Evolutionary conservation across 306 rosid species (phyloP).

Genomic region (Rosa chinensis): DNA sequence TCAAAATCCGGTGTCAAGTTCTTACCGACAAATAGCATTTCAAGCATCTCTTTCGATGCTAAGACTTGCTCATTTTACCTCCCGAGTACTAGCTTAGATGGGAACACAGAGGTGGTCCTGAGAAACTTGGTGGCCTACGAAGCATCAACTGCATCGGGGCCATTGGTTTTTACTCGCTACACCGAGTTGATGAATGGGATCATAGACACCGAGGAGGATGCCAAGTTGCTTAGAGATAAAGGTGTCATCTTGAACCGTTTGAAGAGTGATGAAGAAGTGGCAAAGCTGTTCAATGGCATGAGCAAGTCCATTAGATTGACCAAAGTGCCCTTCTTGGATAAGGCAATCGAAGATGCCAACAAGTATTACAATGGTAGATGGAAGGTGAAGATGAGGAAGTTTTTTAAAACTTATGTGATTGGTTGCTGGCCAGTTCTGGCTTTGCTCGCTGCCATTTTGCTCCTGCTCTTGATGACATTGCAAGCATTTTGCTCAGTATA

Average conservation of each 20-base stretch:
- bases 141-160: constrained; percentile 60
- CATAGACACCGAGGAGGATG: constrained; percentile 66
- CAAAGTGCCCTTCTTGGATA: constrained; percentile 61
- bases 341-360: constrained; percentile 74
- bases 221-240: constrained; percentile 45
- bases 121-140: constrained; percentile 79
- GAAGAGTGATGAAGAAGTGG: constrained; percentile 67
- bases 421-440: constrained; percentile 68
- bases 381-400: constrained; percentile 52
- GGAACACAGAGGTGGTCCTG: constrained; percentile 52
- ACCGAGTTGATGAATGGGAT: constrained; percentile 76
- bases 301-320: constrained; percentile 64
- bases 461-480: constrained; percentile 40
- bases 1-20: constrained; percentile 45
- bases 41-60: constrained; percentile 46
- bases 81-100: constrained; percentile 54
- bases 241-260: constrained; percentile 61
- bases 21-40: constrained; percentile 32
- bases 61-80: constrained; percentile 51
- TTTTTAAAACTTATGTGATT: constrained; percentile 48
- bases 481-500: constrained; percentile 34
- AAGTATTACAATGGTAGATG: constrained; percentile 53
- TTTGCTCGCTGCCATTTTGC: constrained; percentile 46
- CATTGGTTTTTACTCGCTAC: constrained; percentile 62
- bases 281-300: constrained; percentile 70